Evolutionary conservation across 768 basidiomycete genomes (phyloP), one percentile per base, ranked within the genome.

Genomic region (Mycena polygramma): DNA sequence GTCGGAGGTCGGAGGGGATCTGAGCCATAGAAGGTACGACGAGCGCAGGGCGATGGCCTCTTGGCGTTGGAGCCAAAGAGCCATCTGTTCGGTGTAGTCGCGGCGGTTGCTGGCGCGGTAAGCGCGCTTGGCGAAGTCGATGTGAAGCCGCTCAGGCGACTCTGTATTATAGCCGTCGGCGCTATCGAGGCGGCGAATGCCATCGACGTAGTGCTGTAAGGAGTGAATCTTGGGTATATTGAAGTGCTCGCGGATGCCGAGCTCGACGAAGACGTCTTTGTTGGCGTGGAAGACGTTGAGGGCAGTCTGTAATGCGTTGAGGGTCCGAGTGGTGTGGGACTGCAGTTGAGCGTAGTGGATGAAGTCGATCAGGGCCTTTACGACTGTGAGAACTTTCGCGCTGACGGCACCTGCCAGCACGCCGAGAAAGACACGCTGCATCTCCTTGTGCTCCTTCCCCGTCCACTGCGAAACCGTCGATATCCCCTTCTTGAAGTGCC

Each of bases 61-160:
- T 37, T 66, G 58, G 36, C 65, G 57, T 45, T 61, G 57, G 37
- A 71, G 65, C 70, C 70, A 71, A 36, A 71, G 48, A 13, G 70
- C 59, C 70, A 71, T 71, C 37, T 71, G 70, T 24, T 66, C 57
- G 7, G 54, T 41, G 35, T 71, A 71, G 26, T 67, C 65, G 2
- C 58, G 55, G 9, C 43, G 57, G 58, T 71, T 71, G n/a, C 65
- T 71, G 17, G 69, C 69, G 11, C 48, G 63, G 46, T 70, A 70
- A 19, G 39, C 66, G 24, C 39, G 36, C 54, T 53, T 53, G 26
- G 52, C 52, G 26, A 53, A 53, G 52, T 53, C 52, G 24, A 53
- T 53, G 52, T 53, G 54, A 3, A 55, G 35, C 9, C 54, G 54
- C 35, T 55, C 54, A 7, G 54, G 54, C 19, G 54, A 55, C 10